phyloP scores from a whole-genome alignment of 352 stramenopile species.

The Pythium dissotocum region DNA sequence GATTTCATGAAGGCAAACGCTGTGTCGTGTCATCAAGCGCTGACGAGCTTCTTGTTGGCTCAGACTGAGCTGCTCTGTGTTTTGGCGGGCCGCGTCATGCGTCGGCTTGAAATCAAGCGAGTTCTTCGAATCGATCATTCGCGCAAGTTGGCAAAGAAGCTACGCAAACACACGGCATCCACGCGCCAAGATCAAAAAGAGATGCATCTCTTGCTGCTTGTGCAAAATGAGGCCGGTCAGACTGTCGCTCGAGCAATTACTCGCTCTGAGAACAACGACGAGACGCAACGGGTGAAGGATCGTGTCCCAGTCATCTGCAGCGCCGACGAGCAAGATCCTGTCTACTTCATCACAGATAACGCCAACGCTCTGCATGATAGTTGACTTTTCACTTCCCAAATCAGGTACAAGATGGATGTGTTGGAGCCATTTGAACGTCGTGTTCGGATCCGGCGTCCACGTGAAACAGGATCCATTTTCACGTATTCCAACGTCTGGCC shows the following conservation, averaged over 20 bases:
- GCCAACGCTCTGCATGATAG: not conserved
- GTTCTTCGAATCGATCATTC: not conserved
- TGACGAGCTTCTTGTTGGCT: not conserved
- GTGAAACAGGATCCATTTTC: constrained; percentile 1
- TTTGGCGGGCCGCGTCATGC: not conserved
- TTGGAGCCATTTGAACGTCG: not conserved
- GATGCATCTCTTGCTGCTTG: constrained; percentile 1
- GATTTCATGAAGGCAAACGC: not conserved
- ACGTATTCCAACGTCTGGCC: not conserved
- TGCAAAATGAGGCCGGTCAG: constrained; percentile 1
- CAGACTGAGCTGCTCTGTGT: not conserved
- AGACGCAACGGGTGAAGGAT: not conserved
- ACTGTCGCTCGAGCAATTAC: not conserved
- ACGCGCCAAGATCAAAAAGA: not conserved
- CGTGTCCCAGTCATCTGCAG: not conserved
- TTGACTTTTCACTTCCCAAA: too few relatives aligned
- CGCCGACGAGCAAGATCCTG: not conserved
- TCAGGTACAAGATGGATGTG: too few relatives aligned
- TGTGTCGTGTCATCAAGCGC: not conserved
- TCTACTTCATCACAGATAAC: not conserved
- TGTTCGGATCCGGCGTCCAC: not conserved
- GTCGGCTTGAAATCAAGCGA: not conserved
- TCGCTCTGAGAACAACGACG: not conserved
- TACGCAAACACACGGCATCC: not conserved
- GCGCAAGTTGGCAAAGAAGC: not conserved